Conservation (phyloP, 768 basidiomycete genomes). For the Brasilioporus rufonigricans region DNA sequence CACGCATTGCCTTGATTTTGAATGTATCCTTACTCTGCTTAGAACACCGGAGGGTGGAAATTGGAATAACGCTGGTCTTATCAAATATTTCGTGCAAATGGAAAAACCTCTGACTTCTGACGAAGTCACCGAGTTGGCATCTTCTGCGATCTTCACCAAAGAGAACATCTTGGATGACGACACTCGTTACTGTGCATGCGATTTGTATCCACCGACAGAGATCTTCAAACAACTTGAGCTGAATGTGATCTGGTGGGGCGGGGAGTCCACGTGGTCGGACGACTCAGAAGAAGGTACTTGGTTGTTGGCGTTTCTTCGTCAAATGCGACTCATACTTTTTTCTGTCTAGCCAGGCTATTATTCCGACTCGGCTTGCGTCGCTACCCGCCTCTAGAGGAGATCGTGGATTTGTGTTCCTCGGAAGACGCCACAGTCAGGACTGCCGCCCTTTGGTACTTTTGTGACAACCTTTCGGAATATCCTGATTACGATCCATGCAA, state of each 20-base stretch:
- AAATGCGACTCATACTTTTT: not conserved
- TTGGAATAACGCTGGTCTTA: no score
- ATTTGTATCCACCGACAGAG: not conserved
- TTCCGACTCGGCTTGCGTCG: not conserved
- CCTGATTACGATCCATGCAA: not conserved
- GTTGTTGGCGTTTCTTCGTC: not conserved
- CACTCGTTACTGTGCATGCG: no score
- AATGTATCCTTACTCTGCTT: no score
- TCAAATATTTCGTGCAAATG: no score
- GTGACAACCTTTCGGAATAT: not conserved
- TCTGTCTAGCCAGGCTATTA: not conserved
- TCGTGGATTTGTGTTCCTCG: not conserved
- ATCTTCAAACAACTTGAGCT: not conserved
- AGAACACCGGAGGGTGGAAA: no score
- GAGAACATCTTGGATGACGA: not conserved
- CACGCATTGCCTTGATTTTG: no score
- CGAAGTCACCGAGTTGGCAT: not conserved
- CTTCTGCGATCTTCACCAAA: not conserved
- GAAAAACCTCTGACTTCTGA: not conserved
- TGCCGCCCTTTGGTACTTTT: not conserved
- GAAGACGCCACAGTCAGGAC: not conserved
- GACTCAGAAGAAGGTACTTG: not conserved
- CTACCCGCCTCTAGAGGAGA: not conserved
- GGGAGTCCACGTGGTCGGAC: not conserved
- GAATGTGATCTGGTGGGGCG: not conserved